phyloP scores from a whole-genome alignment of 106 monocot species.

The Alisma plantagoaquatica region DNA sequence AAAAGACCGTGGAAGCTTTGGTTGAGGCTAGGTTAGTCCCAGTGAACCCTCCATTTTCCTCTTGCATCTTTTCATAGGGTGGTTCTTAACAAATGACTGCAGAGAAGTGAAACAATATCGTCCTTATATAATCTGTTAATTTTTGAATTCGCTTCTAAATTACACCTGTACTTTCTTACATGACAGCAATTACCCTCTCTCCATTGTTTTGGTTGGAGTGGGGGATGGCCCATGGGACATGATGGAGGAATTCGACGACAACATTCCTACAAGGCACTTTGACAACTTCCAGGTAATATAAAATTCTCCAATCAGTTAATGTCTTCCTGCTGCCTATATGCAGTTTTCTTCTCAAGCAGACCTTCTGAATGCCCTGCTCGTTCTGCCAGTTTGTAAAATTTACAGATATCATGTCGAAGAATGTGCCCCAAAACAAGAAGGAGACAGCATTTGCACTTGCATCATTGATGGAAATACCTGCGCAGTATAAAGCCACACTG shows the following conservation, averaged over 20 bases:
- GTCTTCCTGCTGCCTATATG: not conserved
- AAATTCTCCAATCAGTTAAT: too few relatives aligned
- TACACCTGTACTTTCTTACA: too few relatives aligned
- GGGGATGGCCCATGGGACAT: too few relatives aligned
- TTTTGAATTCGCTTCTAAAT: too few relatives aligned
- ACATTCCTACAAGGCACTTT: constrained; percentile 63
- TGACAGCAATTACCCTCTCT: constrained; percentile 77
- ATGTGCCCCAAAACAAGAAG: constrained; percentile 42
- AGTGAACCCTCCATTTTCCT: too few relatives aligned
- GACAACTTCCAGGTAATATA: constrained; percentile 58
- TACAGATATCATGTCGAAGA: constrained; percentile 70
- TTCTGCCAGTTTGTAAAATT: constrained; percentile 84
- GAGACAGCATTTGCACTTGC: constrained; percentile 75
- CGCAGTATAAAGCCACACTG: constrained; percentile 75
- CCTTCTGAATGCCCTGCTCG: not conserved
- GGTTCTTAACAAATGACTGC: not conserved
- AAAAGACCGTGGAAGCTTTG: constrained; percentile 70
- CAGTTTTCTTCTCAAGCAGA: not conserved
- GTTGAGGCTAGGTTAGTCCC: constrained; percentile 61
- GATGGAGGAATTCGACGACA: constrained; percentile 93
- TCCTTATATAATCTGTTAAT: constrained; percentile 1
- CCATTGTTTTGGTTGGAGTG: constrained; percentile 91
- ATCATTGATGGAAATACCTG: constrained; percentile 83
- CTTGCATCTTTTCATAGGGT: not conserved
- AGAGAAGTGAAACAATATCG: not conserved